phyloP scores from a whole-genome alignment of 805 yeast species.

The Candida odintsovae region DNA sequence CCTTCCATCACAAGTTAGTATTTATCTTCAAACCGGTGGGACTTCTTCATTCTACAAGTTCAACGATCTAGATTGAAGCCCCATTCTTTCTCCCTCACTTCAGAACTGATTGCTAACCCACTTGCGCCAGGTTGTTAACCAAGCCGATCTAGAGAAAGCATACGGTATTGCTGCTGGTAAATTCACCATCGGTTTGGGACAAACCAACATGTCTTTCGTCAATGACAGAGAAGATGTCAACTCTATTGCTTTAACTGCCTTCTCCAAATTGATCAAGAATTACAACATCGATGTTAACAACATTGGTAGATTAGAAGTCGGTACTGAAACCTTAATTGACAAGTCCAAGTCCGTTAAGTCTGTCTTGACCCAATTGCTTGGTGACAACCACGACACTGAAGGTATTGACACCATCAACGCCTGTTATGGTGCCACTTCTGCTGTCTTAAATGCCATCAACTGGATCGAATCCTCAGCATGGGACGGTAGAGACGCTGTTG shows the following conservation, averaged over 20 bases:
- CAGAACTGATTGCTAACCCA: neutral
- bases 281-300: conserved; percentile 74
- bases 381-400: conserved; percentile 84
- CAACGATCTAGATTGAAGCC: neutral
- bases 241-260: conserved; percentile 88
- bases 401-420: conserved; percentile 96
- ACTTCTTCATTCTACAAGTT: neutral
- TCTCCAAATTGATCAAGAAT: conserved; percentile 69
- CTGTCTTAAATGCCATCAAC: conserved; percentile 87
- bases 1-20: conserved; percentile 66
- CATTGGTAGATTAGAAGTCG: conserved; percentile 95
- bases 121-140: conserved; percentile 61
- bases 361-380: conserved; percentile 89
- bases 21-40: neutral
- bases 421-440: conserved; percentile 97
- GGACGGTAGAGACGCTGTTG: conserved; percentile 98
- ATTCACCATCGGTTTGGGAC: conserved; percentile 98
- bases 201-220: conserved; percentile 96
- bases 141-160: conserved; percentile 75
- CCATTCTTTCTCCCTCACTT: neutral
- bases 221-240: conserved; percentile 97
- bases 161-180: conserved; percentile 91
- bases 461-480: conserved; percentile 95
- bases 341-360: conserved; percentile 96
- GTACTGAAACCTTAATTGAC: conserved; percentile 95